A percentile compares a stretch with the other conserved stretches of the same genome.
Conservation (phyloP, 257 asterid genomes). For the Dorcoceras hygrometricum region DNA sequence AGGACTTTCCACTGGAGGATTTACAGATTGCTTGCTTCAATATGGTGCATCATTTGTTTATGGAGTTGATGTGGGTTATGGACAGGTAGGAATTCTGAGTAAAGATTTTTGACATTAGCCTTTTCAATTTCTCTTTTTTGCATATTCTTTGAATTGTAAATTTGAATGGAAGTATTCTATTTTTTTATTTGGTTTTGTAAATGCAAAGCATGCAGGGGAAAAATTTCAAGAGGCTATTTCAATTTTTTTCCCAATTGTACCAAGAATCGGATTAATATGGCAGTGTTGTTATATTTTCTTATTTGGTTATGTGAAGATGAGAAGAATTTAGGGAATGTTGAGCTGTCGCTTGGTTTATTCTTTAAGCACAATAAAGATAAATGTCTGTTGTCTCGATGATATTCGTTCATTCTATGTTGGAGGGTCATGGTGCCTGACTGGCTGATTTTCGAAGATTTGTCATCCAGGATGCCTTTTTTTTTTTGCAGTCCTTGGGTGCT, state of each 20-base stretch:
- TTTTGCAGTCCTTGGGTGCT: no score
- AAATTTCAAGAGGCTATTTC: neutral
- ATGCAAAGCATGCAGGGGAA: neutral
- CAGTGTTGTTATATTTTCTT: neutral
- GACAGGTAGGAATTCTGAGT: slow-evolving; percentile 55
- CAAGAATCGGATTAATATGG: neutral
- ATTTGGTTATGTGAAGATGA: neutral
- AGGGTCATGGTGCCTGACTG: neutral
- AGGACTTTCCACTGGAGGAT: slow-evolving; percentile 99
- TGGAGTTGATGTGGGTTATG: slow-evolving; percentile 99
- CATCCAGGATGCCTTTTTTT: no score
- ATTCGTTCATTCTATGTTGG: neutral
- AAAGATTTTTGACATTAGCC: neutral
- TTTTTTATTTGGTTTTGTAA: neutral
- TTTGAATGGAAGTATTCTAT: no score
- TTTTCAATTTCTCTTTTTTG: neutral
- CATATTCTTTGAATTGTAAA: neutral
- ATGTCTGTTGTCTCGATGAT: neutral
- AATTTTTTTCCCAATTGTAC: neutral
- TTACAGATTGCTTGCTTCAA: slow-evolving; percentile 97
- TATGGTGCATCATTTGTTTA: slow-evolving; percentile 90
- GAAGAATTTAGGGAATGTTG: neutral
- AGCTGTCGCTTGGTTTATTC: neutral
- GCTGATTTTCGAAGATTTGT: neutral
- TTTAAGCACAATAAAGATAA: neutral